Base-by-base conservation (phyloP, 352 stramenopile genomes). In the Peronospora farinosa region DNA sequence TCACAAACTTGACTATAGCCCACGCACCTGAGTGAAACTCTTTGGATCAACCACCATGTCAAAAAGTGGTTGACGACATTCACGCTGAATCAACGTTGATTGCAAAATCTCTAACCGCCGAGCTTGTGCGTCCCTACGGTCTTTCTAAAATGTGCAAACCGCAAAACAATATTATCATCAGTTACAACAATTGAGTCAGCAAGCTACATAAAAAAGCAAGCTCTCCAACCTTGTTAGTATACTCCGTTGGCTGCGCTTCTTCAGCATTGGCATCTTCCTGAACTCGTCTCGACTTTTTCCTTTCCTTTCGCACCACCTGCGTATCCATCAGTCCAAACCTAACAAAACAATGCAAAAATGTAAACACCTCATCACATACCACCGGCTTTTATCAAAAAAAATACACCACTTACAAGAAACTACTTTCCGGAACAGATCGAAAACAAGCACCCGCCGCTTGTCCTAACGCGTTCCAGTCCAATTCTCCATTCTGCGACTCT, bases 281-380 rank as follows among this genome's bases (percentile, higher is more conserved):
- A 0, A 27, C 65, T 23, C 80, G 67, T 21, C 65, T 66, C 19
- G 67, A 55, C 7, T 62, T 65, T 51, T 84, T 82, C 2, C 74
- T 62, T 51, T 89, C 76, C 39, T 92, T 92, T 1, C 69, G 67
- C 32, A 85, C 69, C 12, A 92, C 74, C 35, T 89, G 52, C 23
- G 76, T 92, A 48, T 89, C 70, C 80, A 86, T 86, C 3, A 86
- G 39, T 0, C 74, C 76, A 51, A 88, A 86, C n/a, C 69, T 82
- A 42, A 25, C 7, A 47, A 16, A 41, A 65, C 49, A 31, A 53
- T 37, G 31, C 3, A 5, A 27, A 15, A 23, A 46, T 37, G 37
- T 27, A 17, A 47, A 8, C 31, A 49, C 13, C 11, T 32, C 27
- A 31, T 16, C 3, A 19, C 13, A 43, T 13, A 48, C 16, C 17